Base-by-base conservation (phyloP, 2,329 filamentous ascomycete genomes). In the Diaporthe helianthi region DNA sequence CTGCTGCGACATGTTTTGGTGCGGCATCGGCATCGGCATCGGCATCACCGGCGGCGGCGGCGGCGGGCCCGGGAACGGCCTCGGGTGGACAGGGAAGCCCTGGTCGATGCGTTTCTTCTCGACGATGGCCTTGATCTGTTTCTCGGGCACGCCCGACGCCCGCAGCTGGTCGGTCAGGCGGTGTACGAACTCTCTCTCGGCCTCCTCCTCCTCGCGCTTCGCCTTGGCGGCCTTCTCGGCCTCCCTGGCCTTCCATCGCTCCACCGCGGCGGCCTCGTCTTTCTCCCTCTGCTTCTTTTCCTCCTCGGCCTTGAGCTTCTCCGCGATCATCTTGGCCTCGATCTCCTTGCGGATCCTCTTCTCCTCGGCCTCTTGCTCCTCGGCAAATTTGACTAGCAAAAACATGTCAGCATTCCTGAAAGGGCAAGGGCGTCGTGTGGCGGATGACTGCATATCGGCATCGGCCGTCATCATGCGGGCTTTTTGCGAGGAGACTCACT, bases 151-250 rank as follows among this genome's bases (percentile, higher is more conserved):
- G 3, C 89, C 88, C 2, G 87, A 86, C 60, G 85, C 84, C 69
- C 86, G 78, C 46, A 91, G 79, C 61, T 89, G 84, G 72, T 89
- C 86, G 74, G 87, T 85, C 55, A 90, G 79, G 49, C 85, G 83
- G 31, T 81, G 80, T 75, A 85, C 83, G 73, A 87, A 89, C 73
- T 89, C 83, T 71, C 80, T 81, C 55, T 90, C 86, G 49, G 79
- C 80, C 69, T 81, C 76, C 69, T 85, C 85, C 66, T 81, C 82
- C 68, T 84, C 82, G 69, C 83, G 81, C 72, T 81, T 80, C 72
- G 86, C 84, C 73, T 79, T 82, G 47, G 81, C 78, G 29, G 78
- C 76, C 65, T 84, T 84, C 68, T 86, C 83, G 17, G 81, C 79
- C 72, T 86, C 83, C 68, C 82, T 79, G 36, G 78, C 80, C 78